phyloP scores from a whole-genome alignment of 2,329 filamentous ascomycete genomes.

The Ceratocystis variospora region DNA sequence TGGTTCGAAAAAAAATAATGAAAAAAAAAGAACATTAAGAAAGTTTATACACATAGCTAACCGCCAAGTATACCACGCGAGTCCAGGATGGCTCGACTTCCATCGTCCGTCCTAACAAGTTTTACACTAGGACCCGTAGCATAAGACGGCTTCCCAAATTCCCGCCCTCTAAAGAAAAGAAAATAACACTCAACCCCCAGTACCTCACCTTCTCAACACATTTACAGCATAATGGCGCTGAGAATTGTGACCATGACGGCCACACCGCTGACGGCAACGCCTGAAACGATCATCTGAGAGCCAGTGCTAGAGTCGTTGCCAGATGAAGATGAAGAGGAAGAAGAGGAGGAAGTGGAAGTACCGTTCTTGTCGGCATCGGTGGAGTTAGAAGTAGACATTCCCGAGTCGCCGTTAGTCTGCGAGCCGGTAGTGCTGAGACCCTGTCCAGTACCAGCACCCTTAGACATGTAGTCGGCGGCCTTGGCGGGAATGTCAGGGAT shows the following conservation, averaged over 20 bases:
- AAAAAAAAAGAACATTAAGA: slow-evolving; percentile 6
- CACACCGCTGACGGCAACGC: slow-evolving; percentile 26
- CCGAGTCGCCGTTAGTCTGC: slow-evolving; percentile 36
- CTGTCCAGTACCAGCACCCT: slow-evolving; percentile 40
- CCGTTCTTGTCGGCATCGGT: slow-evolving; percentile 24
- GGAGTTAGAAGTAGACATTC: slow-evolving; percentile 34
- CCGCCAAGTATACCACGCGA: not conserved
- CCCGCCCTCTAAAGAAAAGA: not conserved
- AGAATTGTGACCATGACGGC: slow-evolving; percentile 29
- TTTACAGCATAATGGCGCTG: slow-evolving; percentile 31
- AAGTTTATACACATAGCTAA: slow-evolving; percentile 19
- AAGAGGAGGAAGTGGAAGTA: slow-evolving; percentile 5
- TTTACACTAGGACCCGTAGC: not conserved
- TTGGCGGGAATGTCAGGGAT: slow-evolving; percentile 39
- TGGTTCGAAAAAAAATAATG: slow-evolving; percentile 1
- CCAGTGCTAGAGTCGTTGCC: slow-evolving; percentile 24
- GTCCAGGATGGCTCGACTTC: not conserved
- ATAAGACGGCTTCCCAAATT: not conserved
- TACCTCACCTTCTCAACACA: not conserved
- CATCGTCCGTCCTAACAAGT: not conserved
- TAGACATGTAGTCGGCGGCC: slow-evolving; percentile 40
- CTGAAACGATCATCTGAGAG: slow-evolving; percentile 23
- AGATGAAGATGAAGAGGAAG: slow-evolving; percentile 22
- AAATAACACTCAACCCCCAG: slow-evolving; percentile 1
- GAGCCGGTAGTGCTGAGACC: slow-evolving; percentile 41